A percentile compares a stretch with the other conserved stretches of the same genome.
phyloP scores from a whole-genome alignment of 1,284 basidiomycete genomes.

The Ustilago bromivora region DNA sequence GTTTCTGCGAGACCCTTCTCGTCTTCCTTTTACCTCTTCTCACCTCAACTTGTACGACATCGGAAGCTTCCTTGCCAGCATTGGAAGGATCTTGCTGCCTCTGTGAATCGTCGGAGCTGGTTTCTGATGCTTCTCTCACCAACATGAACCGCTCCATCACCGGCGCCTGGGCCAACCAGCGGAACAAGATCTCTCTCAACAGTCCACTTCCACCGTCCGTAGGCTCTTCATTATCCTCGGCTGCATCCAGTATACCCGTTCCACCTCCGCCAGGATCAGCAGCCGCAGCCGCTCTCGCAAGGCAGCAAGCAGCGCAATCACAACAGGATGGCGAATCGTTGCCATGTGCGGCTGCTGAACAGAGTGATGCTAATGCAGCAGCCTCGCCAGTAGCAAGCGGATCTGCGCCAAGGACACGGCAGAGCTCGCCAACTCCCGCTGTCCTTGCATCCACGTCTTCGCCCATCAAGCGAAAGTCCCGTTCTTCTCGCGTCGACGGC shows the following conservation, averaged over 20 bases:
- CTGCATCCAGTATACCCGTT: slow-evolving; percentile 46
- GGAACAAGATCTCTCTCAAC: slow-evolving; percentile 61
- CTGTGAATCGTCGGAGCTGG: slow-evolving; percentile 5
- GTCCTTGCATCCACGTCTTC: slow-evolving; percentile 22
- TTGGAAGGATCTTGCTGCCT: neutral
- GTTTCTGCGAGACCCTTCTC: neutral
- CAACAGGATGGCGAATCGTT: slow-evolving; percentile 31
- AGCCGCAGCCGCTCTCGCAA: slow-evolving; percentile 54
- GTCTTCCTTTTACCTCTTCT: neutral
- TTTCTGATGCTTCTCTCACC: slow-evolving; percentile 31
- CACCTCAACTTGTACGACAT: neutral
- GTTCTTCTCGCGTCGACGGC: slow-evolving; percentile 45
- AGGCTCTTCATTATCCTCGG: slow-evolving; percentile 16
- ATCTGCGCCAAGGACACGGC: slow-evolving; percentile 45
- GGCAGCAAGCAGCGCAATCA: slow-evolving; percentile 34
- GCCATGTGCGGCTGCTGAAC: slow-evolving; percentile 4
- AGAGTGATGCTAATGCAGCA: slow-evolving; percentile 6
- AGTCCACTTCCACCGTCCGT: slow-evolving; percentile 41
- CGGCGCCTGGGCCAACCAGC: slow-evolving; percentile 59
- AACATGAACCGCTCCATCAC: slow-evolving; percentile 66
- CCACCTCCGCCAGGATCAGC: slow-evolving; percentile 56
- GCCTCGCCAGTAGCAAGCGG: slow-evolving; percentile 30
- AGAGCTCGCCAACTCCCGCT: slow-evolving; percentile 32
- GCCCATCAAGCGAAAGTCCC: slow-evolving; percentile 58
- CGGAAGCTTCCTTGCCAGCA: neutral